Base-by-base conservation (phyloP, 2,329 filamentous ascomycete species). In the Monosporascus sp. region DNA sequence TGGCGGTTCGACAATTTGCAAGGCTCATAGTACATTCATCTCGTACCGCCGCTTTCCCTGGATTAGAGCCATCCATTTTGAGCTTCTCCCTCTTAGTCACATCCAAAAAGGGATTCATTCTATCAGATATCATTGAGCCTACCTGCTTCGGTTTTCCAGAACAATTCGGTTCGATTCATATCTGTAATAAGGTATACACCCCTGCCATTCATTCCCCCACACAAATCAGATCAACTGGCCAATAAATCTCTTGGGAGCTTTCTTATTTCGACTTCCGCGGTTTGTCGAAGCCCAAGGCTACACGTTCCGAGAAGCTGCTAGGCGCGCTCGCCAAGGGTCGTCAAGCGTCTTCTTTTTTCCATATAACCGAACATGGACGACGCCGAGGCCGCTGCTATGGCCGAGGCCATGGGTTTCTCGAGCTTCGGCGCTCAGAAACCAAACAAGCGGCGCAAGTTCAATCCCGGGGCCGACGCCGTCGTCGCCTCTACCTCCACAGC, bases 391-490 rank as follows among this genome's bases (percentile, higher is more conserved):
- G 72, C 73, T 43, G 80, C 81, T 50, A 84, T 90, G 68, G 84
- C 85, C 22, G 80, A 81, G 43, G 78, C 81, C 47, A 87, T 91
- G 84, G 88, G 88, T 58, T 91, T 91, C 70, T 80, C 84, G 8
- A 79, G 82, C 53, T 92, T 92, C 65, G 87, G 87, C 59, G 70
- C 72, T 9, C 74, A 80, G 60, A 67, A 73, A 50, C 73, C 78
- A 1, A 76, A 76, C 44, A 89, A 88, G 68, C 88, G 87, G 67
- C 80, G 87, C 56, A 86, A 85, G 64, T 86, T 83, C 69, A 84
- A 88, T 63, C 74, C 79, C 27, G 73, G 71, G 49, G 82, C 65
- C 60, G 61, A 69, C 60, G 52, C 63, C 65, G 51, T 65, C 54
- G 64, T 65, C 60, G 66, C 66, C 58, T 62, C 68, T 20, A 63